Percentiles rank a stretch among this genome's conserved stretches.
Evolutionary conservation across 331 rosid genomes (phyloP).

Genomic region (Pyracantha coccinea): DNA sequence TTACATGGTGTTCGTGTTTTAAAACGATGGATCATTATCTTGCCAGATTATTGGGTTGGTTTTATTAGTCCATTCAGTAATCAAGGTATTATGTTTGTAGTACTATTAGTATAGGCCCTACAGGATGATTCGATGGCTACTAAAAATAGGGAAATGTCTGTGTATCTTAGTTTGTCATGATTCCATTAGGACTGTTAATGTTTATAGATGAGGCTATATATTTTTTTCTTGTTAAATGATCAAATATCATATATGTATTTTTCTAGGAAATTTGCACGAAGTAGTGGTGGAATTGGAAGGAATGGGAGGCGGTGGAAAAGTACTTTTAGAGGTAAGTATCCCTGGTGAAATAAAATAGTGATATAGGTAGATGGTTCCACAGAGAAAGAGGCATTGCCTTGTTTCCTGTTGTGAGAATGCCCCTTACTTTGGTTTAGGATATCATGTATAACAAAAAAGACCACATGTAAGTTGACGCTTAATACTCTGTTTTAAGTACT

Average conservation of each 20-base stretch:
- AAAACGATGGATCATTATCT: slow-evolving; percentile 7
- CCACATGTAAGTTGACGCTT: not conserved
- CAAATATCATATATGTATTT: slow-evolving; percentile 16
- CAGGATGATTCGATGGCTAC: not conserved
- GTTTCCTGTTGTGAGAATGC: not conserved
- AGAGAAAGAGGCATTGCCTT: not conserved
- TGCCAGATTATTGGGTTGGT: slow-evolving; percentile 14
- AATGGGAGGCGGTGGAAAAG: slow-evolving; percentile 95
- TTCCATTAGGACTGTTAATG: not conserved
- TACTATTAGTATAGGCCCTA: not conserved
- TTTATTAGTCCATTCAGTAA: not conserved
- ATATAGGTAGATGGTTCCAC: not conserved
- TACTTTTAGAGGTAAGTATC: slow-evolving; percentile 73
- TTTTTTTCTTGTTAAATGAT: not conserved
- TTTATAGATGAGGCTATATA: slow-evolving; percentile 7
- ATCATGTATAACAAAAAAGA: not conserved
- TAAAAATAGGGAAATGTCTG: not conserved
- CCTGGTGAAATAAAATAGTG: slow-evolving; percentile 6
- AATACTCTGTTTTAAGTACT: not conserved
- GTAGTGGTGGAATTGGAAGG: slow-evolving; percentile 86
- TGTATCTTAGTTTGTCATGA: too few species aligned
- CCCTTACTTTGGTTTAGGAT: not conserved
- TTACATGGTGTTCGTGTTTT: slow-evolving; percentile 7
- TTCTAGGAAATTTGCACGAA: slow-evolving; percentile 71
- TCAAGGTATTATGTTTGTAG: not conserved